A percentile compares a stretch with the other conserved stretches of the same genome.
Conservation (phyloP, 2,329 filamentous ascomycete species). For the Sarocladium brachiariae region DNA sequence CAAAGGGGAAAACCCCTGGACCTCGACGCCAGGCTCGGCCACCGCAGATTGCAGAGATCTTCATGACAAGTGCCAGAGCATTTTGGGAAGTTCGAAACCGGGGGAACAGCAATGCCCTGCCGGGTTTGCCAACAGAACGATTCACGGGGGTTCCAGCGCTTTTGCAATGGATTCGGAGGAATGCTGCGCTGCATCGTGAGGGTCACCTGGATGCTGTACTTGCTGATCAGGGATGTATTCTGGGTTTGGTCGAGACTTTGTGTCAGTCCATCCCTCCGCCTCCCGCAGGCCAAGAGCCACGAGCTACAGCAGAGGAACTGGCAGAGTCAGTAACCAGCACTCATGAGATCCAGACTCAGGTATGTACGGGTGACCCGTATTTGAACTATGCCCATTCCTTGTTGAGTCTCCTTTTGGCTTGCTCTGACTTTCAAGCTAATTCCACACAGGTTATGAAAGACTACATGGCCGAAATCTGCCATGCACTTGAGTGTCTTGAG, state of each 20-base stretch:
- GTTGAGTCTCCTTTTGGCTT: no score
- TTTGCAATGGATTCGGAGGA: not conserved
- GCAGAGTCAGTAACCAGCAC: no score
- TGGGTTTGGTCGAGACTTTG: not conserved
- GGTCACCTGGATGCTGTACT: not conserved
- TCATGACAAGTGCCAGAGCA: not conserved
- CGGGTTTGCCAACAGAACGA: not conserved
- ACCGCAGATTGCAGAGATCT: not conserved
- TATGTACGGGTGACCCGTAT: no score
- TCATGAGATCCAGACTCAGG: no score
- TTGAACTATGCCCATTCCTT: no score
- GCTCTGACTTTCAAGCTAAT: no score
- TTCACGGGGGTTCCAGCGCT: not conserved
- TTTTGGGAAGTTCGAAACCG: not conserved
- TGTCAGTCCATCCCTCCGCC: not conserved
- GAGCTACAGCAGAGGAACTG: no score
- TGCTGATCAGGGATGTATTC: not conserved
- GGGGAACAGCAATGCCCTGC: not conserved
- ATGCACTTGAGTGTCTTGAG: no score
- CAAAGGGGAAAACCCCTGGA: not conserved
- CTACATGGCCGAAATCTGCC: no score
- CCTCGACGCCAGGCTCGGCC: not conserved
- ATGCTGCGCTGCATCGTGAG: constrained; percentile 3
- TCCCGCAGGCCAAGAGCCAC: no score
- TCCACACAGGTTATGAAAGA: no score